Percentiles rank a stretch among this genome's conserved stretches.
These are phyloP conservation scores for Parastagonospora nodorum DNA, from an alignment of 2,329 filamentous ascomycete genomes.

Conservation along the genomic window DNA sequence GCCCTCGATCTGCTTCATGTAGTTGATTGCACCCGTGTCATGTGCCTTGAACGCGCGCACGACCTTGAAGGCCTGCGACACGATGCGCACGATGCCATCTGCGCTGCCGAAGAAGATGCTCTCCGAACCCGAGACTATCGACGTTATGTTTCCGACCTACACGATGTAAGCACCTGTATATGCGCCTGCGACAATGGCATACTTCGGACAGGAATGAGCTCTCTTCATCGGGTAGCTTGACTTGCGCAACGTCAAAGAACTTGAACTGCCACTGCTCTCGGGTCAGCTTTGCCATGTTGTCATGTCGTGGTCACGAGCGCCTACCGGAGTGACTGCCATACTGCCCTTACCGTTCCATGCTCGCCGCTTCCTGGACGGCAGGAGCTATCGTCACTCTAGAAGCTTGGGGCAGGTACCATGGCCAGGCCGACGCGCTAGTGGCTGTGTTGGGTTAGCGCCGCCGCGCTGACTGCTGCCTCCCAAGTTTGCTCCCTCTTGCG, in stretches of 20 bases:
- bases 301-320: conserved; percentile 1
- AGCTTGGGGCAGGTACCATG: conserved; percentile 20
- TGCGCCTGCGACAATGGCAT: conserved; percentile 46
- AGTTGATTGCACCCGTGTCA: conserved; percentile 78
- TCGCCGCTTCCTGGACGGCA: conserved; percentile 19
- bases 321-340: conserved; percentile 52
- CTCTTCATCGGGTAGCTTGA: conserved; percentile 80
- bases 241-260: conserved; percentile 94
- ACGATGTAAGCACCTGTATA: conserved; percentile 31
- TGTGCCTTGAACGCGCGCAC: conserved; percentile 86
- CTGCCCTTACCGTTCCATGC: conserved; percentile 34
- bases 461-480: background rate
- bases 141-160: conserved; percentile 71
- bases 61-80: conserved; percentile 86
- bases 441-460: background rate
- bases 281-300: conserved; percentile 28
- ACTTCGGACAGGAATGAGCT: conserved; percentile 79
- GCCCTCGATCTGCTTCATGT: conserved; percentile 89
- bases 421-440: conserved; percentile 9
- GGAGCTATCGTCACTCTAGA: conserved; percentile 28
- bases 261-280: conserved; percentile 92
- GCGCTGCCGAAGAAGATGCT: conserved; percentile 87
- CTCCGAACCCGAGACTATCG: conserved; percentile 83
- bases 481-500: background rate
- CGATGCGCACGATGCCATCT: conserved; percentile 84